Conservation (phyloP, 148 eudicot species). For the Beta vulgaris region DNA sequence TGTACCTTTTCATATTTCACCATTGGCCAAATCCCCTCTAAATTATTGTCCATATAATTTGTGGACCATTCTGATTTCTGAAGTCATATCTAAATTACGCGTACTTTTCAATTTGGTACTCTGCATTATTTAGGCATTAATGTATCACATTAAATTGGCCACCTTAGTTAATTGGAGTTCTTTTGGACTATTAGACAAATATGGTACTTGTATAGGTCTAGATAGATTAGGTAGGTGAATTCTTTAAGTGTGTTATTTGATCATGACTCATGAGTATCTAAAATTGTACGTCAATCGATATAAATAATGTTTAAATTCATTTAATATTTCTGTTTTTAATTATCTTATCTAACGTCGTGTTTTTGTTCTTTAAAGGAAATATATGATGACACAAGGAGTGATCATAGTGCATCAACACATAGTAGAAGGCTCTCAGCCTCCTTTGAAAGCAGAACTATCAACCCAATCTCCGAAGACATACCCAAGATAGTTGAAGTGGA, state of each 20-base stretch:
- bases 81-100: background rate
- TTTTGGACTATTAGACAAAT: constrained; percentile 2
- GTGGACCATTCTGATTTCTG: constrained; percentile 12
- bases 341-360: background rate
- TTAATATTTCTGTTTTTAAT: too few relatives aligned
- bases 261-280: too few relatives aligned
- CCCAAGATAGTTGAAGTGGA: constrained; percentile 73
- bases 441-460: constrained; percentile 42
- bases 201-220: background rate
- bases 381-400: constrained; percentile 54
- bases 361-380: constrained; percentile 41
- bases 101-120: constrained; percentile 8
- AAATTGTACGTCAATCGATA: too few relatives aligned
- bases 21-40: constrained; percentile 2
- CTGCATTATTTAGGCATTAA: constrained; percentile 10
- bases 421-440: constrained; percentile 74
- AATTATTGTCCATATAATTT: constrained; percentile 14
- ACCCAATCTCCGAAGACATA: constrained; percentile 43
- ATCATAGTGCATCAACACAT: constrained; percentile 39
- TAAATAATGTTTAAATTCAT: too few relatives aligned
- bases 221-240: background rate
- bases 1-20: background rate
- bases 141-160: constrained; percentile 1
- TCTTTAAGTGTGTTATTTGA: background rate
- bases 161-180: background rate